Base-by-base conservation (phyloP, 1,139 yeast genomes). In the Geotrichum europaeum region DNA sequence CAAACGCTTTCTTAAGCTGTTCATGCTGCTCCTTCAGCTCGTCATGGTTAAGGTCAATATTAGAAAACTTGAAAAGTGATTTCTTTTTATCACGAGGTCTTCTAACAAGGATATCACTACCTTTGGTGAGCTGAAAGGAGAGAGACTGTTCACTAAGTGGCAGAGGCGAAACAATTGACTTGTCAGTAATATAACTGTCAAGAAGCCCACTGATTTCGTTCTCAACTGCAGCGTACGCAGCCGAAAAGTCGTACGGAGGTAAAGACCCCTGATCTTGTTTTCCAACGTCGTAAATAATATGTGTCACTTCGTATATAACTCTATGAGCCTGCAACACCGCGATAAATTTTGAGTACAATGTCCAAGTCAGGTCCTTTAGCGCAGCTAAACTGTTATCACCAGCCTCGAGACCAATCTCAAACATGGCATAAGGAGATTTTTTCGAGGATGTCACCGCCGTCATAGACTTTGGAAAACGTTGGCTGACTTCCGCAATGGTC, bases 251-350 rank as follows among this genome's bases (percentile, higher is more conserved):
- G 65, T 81, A 81, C 20, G 64, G 64, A n/a, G 65, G 59, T 18
- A 66, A 57, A 22, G 65, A 70, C n/a, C 58, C 57, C 10, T 59
- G 63, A 24, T 64, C 64, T 18, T 64, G 64, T 7, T 62, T 58
- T 50, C 61, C 55, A 58, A 64, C 65, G 15, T 67, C 67, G 2
- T 75, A 65, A 15, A 79, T 67, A 3, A 71, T 67, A 55, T 73
- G 69, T 2, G 81, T 80, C 12, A 86, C 80, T 64, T 84, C 90
- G 63, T 78, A 77, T 2, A 90, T 79, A 1, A 86, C 84, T 57
- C 87, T 78, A 69, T 89, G 92, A 45, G 83, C 82, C 73, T 89
- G 96, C 30, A 89, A 73, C 6, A 88, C 84, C 24, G 84, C 80
- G 59, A 87, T 75, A 60, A 84, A 74, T 69, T 84, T 86, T 32